Conservation (phyloP, 108 stramenopile genomes). For the Nitzschia sp. region DNA sequence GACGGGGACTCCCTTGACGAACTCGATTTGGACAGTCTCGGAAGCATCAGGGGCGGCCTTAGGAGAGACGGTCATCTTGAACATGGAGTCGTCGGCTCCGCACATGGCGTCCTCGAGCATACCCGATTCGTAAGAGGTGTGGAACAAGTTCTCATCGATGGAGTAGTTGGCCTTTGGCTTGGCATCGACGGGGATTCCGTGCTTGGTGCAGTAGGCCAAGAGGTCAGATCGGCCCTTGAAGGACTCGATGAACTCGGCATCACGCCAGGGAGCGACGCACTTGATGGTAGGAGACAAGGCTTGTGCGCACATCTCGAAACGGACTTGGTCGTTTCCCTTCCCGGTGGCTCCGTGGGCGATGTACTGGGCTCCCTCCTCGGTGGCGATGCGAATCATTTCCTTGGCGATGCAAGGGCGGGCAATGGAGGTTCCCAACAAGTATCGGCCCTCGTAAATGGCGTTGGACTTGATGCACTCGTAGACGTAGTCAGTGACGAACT, state of each 20-base stretch:
- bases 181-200: conserved; percentile 94
- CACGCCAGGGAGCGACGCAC: conserved; percentile 97
- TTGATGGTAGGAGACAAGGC: conserved; percentile 91
- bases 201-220: conserved; percentile 94
- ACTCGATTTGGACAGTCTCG: conserved; percentile 83
- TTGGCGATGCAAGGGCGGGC: conserved; percentile 98
- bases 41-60: conserved; percentile 85
- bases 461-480: conserved; percentile 94
- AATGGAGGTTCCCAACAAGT: conserved; percentile 93
- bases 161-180: conserved; percentile 96
- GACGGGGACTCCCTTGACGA: conserved; percentile 90
- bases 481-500: conserved; percentile 96
- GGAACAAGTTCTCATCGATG: conserved; percentile 98
- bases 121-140: conserved; percentile 97
- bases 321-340: conserved; percentile 99
- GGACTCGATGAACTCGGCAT: conserved; percentile 92
- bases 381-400: conserved; percentile 97
- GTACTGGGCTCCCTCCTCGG: conserved; percentile 85
- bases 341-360: conserved; percentile 98
- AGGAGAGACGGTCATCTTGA: conserved; percentile 92
- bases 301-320: conserved; percentile 99
- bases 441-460: conserved; percentile 93
- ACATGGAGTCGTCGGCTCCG: conserved; percentile 85
- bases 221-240: conserved; percentile 95
- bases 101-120: conserved; percentile 89